Evolutionary conservation across 148 eudicot species (phyloP), one percentile per base, ranked within the genome.

Genomic region (Rhododendron henanense): DNA sequence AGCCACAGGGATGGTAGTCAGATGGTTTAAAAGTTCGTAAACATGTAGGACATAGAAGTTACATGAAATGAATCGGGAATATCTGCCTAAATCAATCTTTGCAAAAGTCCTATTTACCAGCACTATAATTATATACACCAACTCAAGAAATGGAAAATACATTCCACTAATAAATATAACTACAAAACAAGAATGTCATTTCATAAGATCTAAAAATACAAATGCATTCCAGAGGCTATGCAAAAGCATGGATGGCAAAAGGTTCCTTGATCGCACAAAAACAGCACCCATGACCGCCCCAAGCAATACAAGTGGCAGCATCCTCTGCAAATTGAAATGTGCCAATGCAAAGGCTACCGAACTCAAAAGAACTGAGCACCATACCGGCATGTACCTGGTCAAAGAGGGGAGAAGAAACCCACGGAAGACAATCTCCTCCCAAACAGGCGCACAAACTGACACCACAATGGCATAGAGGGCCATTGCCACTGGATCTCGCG

Each of bases 181-280:
- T 83, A 61, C 85, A 87, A 7, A 76, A 59, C 48, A 83, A 23
- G 59, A 83, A 77, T 84, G 51, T 89, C 85, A 94, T 90, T 93
- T 94, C 98, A 94, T 94, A 39, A 94, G 83, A 90, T 94, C 95
- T 86, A 94, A 69, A 65, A 94, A 94, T 89, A 94, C 98, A 93
- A 94, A 94, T 77, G 93, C 94, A 88, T 94, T 94, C 98, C 98
- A 93, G 61, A 94, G 89, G 87, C 94, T 94, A 88, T 94, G 98
- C 90, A 94, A 91, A 84, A 94, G 87, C 92, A 92, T 93, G 31
- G 98, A 92, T 10, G 94, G 87, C 50, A 93, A 84, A 71, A 93
- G 88, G 88, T 93, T 93, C 88, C 94, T 92, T 23, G 95, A 91
- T 82, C 96, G 90, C 1, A 93, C 91, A 88, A 91, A 95, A 69